Percentiles rank a stretch among this genome's conserved stretches.
phyloP scores from a whole-genome alignment of 169 alveolate species.

The Cryptosporidium ubiquitum region DNA sequence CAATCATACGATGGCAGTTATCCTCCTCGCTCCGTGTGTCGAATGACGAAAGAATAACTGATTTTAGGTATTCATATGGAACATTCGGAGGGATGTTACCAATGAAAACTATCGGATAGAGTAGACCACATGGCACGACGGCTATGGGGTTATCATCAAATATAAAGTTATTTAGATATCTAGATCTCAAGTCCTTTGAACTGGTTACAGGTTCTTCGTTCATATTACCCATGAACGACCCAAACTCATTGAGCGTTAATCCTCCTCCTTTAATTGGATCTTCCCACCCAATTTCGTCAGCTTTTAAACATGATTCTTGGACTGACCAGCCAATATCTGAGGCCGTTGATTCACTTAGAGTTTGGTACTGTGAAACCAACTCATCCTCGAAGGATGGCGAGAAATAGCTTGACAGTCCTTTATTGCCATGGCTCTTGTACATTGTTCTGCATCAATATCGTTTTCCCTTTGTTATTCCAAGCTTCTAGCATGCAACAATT shows the following conservation, averaged over 20 bases:
- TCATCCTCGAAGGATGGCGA: slow-evolving; percentile 69
- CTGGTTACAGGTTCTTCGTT: slow-evolving; percentile 19
- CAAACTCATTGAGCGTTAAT: slow-evolving; percentile 24
- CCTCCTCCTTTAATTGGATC: slow-evolving; percentile 27
- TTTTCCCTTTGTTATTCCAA: background rate
- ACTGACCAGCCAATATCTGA: slow-evolving; percentile 75
- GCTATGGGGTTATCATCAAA: slow-evolving; percentile 67
- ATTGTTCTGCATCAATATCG: slow-evolving; percentile 67
- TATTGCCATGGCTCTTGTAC: slow-evolving; percentile 71
- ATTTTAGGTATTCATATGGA: slow-evolving; percentile 78
- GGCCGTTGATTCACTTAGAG: slow-evolving; percentile 57
- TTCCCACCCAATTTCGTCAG: slow-evolving; percentile 51
- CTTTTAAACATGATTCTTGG: slow-evolving; percentile 49
- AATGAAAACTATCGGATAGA: slow-evolving; percentile 78
- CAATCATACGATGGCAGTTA: slow-evolving; percentile 45
- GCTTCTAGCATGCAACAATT: slow-evolving; percentile 53
- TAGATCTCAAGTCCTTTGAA: background rate
- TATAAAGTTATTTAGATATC: slow-evolving; percentile 25
- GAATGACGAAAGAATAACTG: slow-evolving; percentile 60
- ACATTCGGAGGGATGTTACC: slow-evolving; percentile 85
- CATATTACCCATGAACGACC: slow-evolving; percentile 61
- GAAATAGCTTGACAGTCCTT: slow-evolving; percentile 56
- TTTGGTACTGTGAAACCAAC: slow-evolving; percentile 22
- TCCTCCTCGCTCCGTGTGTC: slow-evolving; percentile 56
- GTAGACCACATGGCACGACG: slow-evolving; percentile 66